These are phyloP conservation scores for Starmerella roubikii DNA, from an alignment of 805 yeast genomes.

Conservation along the genomic window DNA sequence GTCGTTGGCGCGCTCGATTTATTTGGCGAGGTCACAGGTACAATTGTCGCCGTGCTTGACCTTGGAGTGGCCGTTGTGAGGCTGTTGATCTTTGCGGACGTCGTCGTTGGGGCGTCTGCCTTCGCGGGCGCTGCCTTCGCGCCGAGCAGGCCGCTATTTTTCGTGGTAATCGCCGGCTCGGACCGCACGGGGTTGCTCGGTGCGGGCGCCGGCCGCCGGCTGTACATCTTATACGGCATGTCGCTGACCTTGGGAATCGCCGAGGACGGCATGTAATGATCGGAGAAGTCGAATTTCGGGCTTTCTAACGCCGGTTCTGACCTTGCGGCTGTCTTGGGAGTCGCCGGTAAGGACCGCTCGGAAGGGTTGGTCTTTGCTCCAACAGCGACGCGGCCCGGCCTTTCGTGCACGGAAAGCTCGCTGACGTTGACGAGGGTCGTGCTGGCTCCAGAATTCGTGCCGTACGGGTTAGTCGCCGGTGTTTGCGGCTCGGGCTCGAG, in stretches of 20 bases:
- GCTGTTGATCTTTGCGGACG: background rate
- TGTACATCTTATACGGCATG: slow-evolving; percentile 21
- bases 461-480: slow-evolving; percentile 20
- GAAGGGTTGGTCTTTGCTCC: slow-evolving; percentile 12
- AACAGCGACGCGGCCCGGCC: slow-evolving; percentile 18
- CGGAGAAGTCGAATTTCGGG: slow-evolving; percentile 7
- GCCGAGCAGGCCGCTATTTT: background rate
- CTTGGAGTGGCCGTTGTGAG: no score
- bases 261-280: slow-evolving; percentile 1
- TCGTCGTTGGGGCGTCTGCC: background rate
- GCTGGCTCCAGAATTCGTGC: slow-evolving; percentile 10
- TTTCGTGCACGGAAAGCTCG: slow-evolving; percentile 1
- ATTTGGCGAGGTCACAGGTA: no score
- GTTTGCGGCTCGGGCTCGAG: slow-evolving; percentile 4
- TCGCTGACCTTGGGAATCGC: slow-evolving; percentile 17
- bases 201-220: slow-evolving; percentile 7
- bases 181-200: background rate
- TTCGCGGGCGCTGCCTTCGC: background rate
- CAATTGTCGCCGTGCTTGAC: no score
- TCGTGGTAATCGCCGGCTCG: background rate
- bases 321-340: background rate
- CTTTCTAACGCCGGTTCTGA: background rate
- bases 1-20: no score
- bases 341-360: background rate
- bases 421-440: slow-evolving; percentile 4